Evolutionary conservation across 495 filamentous ascomycete species (phyloP), one percentile per base, ranked within the genome.

Genomic region (Antarctomyces pellizariae): DNA sequence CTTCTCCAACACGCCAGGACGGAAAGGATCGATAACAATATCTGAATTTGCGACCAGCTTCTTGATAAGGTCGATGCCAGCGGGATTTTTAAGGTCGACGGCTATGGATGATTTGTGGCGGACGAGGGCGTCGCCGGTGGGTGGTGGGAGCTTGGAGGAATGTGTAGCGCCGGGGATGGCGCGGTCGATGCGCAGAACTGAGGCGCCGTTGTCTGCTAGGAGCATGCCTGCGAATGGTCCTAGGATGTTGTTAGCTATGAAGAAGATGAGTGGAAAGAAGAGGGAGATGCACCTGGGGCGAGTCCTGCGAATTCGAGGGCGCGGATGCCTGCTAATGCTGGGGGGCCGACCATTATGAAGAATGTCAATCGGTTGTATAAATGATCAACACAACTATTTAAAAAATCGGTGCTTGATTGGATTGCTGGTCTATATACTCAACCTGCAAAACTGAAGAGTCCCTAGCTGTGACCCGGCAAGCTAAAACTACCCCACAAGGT

Each of bases 251-350:
- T 18, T 4, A 9, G 22, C 17, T 10, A 24, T 7, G 14, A 13
- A 6, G 32, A 26, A 20, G 12, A 12, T 4, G 29, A 11, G 13
- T 9, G 27, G 26, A 22, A 4, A 11, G 21, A 10, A 19, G 15
- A 13, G 7, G 35, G 4, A 26, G 30, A 24, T 43, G 21, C 56
- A 79, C 82, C 79, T 44, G 83, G 80, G 24, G 83, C 83, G 23
- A 93, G 57, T 7, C 83, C 79, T 12, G 76, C 82, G 34, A 93
- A 72, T 50, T 93, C 83, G 16, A 93, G 60, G 31, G 90, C 82
- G 30, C 71, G 71, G 33, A 86, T 52, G 24, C 75, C 76, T 5
- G 58, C 49, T 16, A 95, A 60, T 7, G 82, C 77, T 8, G 70
- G 67, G 33, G 46, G 46, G 28, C 42, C 39, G 24, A 44, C 35